These are phyloP conservation scores for Citrus inodora DNA, from an alignment of 345 rosid genomes.

Conservation along the genomic window DNA sequence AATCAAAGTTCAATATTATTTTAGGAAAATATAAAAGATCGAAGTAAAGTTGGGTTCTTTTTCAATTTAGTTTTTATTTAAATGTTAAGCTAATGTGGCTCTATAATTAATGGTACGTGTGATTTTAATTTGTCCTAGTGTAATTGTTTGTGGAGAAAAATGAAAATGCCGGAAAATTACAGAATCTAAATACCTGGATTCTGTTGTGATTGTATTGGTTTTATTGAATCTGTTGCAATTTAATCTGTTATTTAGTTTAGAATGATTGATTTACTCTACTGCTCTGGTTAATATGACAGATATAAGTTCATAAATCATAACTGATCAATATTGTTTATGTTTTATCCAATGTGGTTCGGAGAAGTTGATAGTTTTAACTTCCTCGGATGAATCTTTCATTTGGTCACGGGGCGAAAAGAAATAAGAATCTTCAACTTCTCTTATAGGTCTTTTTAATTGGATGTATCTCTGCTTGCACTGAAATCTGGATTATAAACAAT, in stretches of 20 bases:
- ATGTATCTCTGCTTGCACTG: too few relatives aligned
- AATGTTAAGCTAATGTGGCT: not conserved
- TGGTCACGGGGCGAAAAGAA: not conserved
- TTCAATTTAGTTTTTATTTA: not conserved
- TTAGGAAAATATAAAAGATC: not conserved
- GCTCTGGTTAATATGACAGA: not conserved
- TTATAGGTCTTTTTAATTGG: too few relatives aligned
- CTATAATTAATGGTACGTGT: not conserved
- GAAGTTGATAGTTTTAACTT: not conserved
- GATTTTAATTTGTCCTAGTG: not conserved
- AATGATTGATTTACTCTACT: not conserved
- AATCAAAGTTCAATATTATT: not conserved
- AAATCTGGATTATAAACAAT: not conserved
- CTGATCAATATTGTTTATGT: not conserved
- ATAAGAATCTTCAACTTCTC: not conserved
- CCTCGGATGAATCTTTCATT: not conserved
- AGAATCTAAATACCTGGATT: not conserved
- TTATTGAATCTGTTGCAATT: not conserved
- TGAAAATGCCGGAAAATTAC: not conserved
- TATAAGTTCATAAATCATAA: not conserved
- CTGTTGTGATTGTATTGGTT: not conserved
- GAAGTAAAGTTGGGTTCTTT: constrained; percentile 3
- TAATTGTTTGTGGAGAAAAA: not conserved
- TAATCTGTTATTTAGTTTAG: not conserved
- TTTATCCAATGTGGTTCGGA: not conserved